Base-by-base conservation (phyloP, 805 yeast genomes). In the Monosporozyma aerobia region DNA sequence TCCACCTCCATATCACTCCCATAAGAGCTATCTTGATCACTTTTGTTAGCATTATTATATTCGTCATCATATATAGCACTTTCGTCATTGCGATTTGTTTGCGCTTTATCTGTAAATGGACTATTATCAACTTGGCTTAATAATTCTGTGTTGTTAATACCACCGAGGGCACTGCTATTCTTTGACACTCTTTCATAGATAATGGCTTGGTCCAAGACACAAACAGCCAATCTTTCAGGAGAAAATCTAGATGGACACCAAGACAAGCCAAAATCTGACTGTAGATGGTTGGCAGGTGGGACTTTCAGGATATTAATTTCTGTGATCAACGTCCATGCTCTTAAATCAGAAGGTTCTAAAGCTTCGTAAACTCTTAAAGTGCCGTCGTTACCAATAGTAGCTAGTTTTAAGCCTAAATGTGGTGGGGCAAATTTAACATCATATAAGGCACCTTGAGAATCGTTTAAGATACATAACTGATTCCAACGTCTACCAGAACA, bases 211-310 rank as follows among this genome's bases (percentile, higher is more conserved):
- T 92, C 96, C 57, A 90, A 73, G 0, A 95, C 96, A 57, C 90
- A 81, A 2, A 87, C 90, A 3, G 83, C 87, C 27, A 92, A 70
- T 68, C 83, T 88, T 67, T 92, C 98, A 14, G 82, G 76, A 48
- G 85, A 79, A 56, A 87, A 87, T 60, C 87, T 80, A 1, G 96
- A 83, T 0, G 95, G 92, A 63, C 96, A 88, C 97, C 97, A 90
- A 47, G 87, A 81, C 35, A 90, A 69, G 33, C 89, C 82, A 65
- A 90, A 90, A 62, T 88, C 89, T 54, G 92, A 83, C 68, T 90
- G 97, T 56, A 87, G 73, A 62, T 85, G 87, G 39, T 83, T 78
- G 2, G 90, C 90, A 3, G 92, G 92, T 33, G 88, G 87, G 56
- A 76, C 78, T 50, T 75, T 76, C 53, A 88, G 71, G 3, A 85